A percentile compares a stretch with the other conserved stretches of the same genome.
These are phyloP conservation scores for Scedosporium dehoogii DNA, from an alignment of 2,329 filamentous ascomycete genomes.

Conservation along the genomic window DNA sequence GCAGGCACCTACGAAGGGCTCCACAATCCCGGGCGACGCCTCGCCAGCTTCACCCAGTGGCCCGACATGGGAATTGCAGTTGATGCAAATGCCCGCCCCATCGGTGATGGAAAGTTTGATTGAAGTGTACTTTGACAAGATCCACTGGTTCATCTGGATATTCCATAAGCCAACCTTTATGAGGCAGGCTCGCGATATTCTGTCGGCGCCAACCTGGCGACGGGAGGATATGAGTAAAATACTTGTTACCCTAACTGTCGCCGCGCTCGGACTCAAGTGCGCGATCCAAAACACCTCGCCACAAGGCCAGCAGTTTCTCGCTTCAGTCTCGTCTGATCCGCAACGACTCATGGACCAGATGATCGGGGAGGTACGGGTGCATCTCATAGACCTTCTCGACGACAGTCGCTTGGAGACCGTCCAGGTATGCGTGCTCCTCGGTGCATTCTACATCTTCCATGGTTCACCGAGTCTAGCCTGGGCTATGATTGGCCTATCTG, in stretches of 20 bases:
- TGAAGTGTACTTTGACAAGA: conserved; percentile 12
- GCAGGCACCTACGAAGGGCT: background rate
- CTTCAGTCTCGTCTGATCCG: conserved; percentile 6
- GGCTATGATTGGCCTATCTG: conserved; percentile 12
- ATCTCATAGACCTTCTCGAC: conserved; percentile 11
- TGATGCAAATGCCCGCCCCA: conserved; percentile 4
- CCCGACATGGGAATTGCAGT: conserved; percentile 6
- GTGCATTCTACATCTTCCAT: conserved; percentile 11
- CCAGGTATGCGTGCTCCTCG: conserved; percentile 10
- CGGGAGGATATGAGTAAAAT: conserved; percentile 10
- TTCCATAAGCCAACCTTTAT: conserved; percentile 13
- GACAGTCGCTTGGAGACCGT: conserved; percentile 10
- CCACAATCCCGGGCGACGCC: conserved; percentile 6
- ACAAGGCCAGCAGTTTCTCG: conserved; percentile 1
- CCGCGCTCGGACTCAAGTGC: conserved; percentile 11
- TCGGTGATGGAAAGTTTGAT: conserved; percentile 9
- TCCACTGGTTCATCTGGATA: conserved; percentile 14
- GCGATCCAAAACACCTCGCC: conserved; percentile 10
- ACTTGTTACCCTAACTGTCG: conserved; percentile 9
- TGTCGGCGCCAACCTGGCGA: conserved; percentile 6
- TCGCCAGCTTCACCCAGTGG: background rate
- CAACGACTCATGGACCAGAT: conserved; percentile 7
- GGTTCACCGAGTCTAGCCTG: conserved; percentile 11
- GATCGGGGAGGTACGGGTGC: conserved; percentile 9
- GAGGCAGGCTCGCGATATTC: conserved; percentile 7